Percentiles rank a stretch among this genome's conserved stretches.
These are phyloP conservation scores for Phytophthora syringae DNA, from an alignment of 352 stramenopile genomes.

Conservation along the genomic window DNA sequence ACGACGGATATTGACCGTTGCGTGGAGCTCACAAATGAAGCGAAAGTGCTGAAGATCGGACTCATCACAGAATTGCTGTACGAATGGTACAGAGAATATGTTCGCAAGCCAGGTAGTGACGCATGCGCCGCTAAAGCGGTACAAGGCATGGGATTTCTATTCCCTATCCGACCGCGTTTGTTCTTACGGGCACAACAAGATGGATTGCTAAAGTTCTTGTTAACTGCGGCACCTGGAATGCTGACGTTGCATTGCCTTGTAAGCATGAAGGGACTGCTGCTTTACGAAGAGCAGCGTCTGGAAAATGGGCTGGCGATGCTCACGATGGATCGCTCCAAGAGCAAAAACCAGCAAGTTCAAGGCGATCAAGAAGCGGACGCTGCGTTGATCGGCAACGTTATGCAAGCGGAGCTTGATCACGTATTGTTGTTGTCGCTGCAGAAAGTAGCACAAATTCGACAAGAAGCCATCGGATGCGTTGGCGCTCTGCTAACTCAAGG, in stretches of 20 bases:
- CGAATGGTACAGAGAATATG: constrained; percentile 56
- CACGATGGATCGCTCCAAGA: constrained; percentile 60
- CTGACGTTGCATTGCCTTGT: constrained; percentile 71
- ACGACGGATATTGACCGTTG: constrained; percentile 70
- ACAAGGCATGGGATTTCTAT: constrained; percentile 85
- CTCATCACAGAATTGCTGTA: constrained; percentile 71
- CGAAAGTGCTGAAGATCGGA: constrained; percentile 51
- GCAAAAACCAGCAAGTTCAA: constrained; percentile 78
- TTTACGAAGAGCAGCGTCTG: constrained; percentile 73
- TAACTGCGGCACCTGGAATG: constrained; percentile 49
- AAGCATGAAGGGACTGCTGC: constrained; percentile 78
- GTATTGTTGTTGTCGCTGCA: constrained; percentile 61
- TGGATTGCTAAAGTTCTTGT: constrained; percentile 55
- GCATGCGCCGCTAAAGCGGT: constrained; percentile 74
- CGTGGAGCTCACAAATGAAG: constrained; percentile 30
- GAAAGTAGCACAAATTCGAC: constrained; percentile 67
- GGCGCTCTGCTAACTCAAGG: constrained; percentile 76
- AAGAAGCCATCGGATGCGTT: constrained; percentile 73
- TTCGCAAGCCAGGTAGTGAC: constrained; percentile 50
- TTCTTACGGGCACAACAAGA: constrained; percentile 82
- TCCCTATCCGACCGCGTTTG: constrained; percentile 65
- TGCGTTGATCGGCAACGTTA: constrained; percentile 86
- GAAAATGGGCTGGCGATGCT: constrained; percentile 52
- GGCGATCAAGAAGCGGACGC: constrained; percentile 88
- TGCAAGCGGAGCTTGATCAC: constrained; percentile 82